Base-by-base conservation (phyloP, 2,329 filamentous ascomycete species). In the Byssochlamys sp. region DNA sequence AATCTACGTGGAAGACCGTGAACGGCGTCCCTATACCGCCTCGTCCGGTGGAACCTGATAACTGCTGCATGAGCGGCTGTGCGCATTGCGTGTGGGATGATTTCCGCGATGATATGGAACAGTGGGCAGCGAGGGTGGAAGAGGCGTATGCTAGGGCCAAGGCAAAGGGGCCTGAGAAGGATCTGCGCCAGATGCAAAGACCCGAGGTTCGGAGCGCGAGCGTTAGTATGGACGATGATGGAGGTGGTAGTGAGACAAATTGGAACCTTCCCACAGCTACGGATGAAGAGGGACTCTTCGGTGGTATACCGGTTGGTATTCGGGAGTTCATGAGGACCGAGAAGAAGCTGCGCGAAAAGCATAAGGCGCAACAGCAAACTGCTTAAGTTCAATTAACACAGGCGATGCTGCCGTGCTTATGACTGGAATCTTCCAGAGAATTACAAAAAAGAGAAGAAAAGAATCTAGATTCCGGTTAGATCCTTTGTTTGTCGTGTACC, bases 21-120 rank as follows among this genome's bases (percentile, higher is more conserved):
- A 91, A 89, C 1, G 92, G 91, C 2, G 82, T 97, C 0, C 75
- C 84, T 19, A 87, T 97, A 3, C 94, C 94, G 1, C 91, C 91
- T 0, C 83, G 83, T 53, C 94, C 94, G 1, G 81, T 84, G 53
- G 92, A 99, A 74, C 94, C 94, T 2, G 94, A 97, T 67, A 96
- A 99, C 70, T 99, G 94, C 80, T 99, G 94, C 75, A 99, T 99
- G 94, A 94, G 89, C 68, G 94, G 94, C 2, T 99, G 94, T 71
- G 92, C 96, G 53, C 91, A 97, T 72, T 99, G 94, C 72, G 94
- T 97, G 2, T 97, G 91, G 91, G 91, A 96, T 66, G 80, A 84
- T 55, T 97, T 86, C 73, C 82, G 91, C 7, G 92, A 99, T 63
- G 94, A 97, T 55, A 81, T 97, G 74, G 91, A 97, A 72, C 88